A percentile compares a stretch with the other conserved stretches of the same genome.
Evolutionary conservation across 345 rosid genomes (phyloP).

Genomic region (Cardamine resedifolia): DNA sequence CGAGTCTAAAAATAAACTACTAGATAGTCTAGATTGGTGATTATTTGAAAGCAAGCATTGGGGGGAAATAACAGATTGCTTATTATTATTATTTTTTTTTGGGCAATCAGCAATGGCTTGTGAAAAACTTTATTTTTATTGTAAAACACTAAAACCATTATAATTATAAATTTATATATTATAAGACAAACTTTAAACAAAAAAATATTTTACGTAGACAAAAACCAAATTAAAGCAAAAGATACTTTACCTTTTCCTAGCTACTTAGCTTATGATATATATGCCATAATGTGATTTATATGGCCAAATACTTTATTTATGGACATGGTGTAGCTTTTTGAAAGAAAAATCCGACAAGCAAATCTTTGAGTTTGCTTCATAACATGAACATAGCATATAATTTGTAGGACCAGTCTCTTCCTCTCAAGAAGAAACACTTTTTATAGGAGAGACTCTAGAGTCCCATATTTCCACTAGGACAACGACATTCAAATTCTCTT

Average conservation of each 20-base stretch:
- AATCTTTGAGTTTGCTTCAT: constrained; percentile 41
- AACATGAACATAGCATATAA: constrained; percentile 37
- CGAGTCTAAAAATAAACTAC: not conserved
- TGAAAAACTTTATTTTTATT: not conserved
- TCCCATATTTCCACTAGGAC: constrained; percentile 26
- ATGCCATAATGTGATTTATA: not conserved
- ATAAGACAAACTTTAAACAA: not conserved
- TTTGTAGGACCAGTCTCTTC: constrained; percentile 35
- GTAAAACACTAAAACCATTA: no score
- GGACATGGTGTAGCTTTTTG: constrained; percentile 29
- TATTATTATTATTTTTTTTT: not conserved
- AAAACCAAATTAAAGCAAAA: not conserved
- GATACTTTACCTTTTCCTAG: constrained; percentile 20
- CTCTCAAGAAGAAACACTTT: constrained; percentile 28
- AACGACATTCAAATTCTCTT: constrained; percentile 25
- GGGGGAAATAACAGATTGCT: not conserved
- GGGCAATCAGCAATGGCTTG: not conserved
- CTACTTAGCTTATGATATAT: not conserved
- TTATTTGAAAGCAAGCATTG: not conserved
- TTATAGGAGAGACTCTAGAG: constrained; percentile 25
- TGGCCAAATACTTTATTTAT: constrained; percentile 6
- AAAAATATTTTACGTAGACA: not conserved
- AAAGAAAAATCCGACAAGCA: constrained; percentile 36
- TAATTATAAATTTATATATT: not conserved
- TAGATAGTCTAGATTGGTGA: not conserved